Percentiles rank a stretch among this genome's conserved stretches.
phyloP scores from a whole-genome alignment of 1,284 basidiomycete genomes.

The Kalmanozyma brasiliensis region DNA sequence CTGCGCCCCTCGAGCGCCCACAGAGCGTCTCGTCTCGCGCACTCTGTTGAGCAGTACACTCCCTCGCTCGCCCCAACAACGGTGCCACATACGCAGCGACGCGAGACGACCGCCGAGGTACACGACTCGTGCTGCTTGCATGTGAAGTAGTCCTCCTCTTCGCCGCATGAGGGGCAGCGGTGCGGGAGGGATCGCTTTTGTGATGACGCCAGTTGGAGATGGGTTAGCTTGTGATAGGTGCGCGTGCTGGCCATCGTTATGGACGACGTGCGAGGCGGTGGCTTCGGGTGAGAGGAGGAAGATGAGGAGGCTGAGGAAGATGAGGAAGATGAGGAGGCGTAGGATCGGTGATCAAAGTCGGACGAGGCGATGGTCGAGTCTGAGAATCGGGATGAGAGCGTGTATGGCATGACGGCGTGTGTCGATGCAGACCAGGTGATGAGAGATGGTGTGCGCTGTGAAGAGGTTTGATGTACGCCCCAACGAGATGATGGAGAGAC shows the following conservation, averaged over 20 bases:
- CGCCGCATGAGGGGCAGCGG: background rate
- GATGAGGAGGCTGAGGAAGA: constrained; percentile 21
- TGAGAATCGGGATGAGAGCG: constrained; percentile 38
- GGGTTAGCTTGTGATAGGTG: constrained; percentile 27
- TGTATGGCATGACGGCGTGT: too few species aligned
- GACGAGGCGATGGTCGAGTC: constrained; percentile 41
- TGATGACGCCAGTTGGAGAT: constrained; percentile 10
- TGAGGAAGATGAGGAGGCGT: constrained; percentile 4
- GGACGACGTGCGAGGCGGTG: constrained; percentile 38
- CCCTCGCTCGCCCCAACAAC: too few species aligned
- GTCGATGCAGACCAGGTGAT: too few species aligned
- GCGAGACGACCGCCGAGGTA: background rate
- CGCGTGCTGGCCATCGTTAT: constrained; percentile 38
- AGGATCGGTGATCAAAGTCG: constrained; percentile 7
- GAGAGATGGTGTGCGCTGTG: too few species aligned
- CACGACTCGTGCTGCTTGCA: constrained; percentile 10
- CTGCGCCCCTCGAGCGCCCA: constrained; percentile 35
- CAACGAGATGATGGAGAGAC: too few species aligned
- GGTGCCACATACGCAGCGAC: constrained; percentile 30
- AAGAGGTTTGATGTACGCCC: too few species aligned
- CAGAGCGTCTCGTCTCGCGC: constrained; percentile 29
- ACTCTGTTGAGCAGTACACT: constrained; percentile 35
- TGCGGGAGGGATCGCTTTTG: constrained; percentile 1
- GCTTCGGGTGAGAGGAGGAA: constrained; percentile 24
- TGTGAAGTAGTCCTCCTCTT: constrained; percentile 22